Evolutionary conservation across 2,329 filamentous ascomycete genomes (phyloP).

Genomic region (Monascus ruber): DNA sequence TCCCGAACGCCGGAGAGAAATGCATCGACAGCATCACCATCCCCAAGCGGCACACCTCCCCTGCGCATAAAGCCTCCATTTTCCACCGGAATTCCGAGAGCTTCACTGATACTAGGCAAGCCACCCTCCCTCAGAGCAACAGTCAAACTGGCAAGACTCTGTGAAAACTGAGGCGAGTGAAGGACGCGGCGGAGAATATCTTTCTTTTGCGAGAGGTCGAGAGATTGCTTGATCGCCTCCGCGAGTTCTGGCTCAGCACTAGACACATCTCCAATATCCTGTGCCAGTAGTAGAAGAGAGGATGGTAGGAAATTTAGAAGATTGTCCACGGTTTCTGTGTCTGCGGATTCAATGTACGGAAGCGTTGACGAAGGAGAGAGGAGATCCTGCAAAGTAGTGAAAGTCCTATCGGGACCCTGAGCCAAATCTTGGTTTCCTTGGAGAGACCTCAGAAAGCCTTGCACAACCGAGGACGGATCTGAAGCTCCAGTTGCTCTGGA

Average conservation of each 20-base stretch:
- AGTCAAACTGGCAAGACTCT: slow-evolving; percentile 74
- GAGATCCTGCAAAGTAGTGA: slow-evolving; percentile 76
- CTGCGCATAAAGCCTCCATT: slow-evolving; percentile 74
- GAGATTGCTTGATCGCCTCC: slow-evolving; percentile 61
- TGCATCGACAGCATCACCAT: slow-evolving; percentile 76
- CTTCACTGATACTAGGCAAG: slow-evolving; percentile 78
- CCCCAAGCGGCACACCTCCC: slow-evolving; percentile 72
- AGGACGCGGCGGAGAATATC: slow-evolving; percentile 69
- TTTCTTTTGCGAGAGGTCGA: slow-evolving; percentile 68
- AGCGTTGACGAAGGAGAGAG: slow-evolving; percentile 68
- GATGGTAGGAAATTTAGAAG: slow-evolving; percentile 71
- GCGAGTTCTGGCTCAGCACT: slow-evolving; percentile 56
- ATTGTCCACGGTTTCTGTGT: slow-evolving; percentile 54
- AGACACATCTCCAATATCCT: slow-evolving; percentile 51
- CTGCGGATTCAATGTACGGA: slow-evolving; percentile 59
- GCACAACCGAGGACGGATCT: slow-evolving; percentile 68
- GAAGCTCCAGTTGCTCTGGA: slow-evolving; percentile 49
- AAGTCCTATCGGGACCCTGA: slow-evolving; percentile 50
- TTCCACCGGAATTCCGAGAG: slow-evolving; percentile 65
- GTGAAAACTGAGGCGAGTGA: slow-evolving; percentile 79
- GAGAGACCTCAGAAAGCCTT: slow-evolving; percentile 79
- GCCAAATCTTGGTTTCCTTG: slow-evolving; percentile 44
- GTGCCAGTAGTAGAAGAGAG: slow-evolving; percentile 62
- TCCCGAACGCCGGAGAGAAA: slow-evolving; percentile 85
- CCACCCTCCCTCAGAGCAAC: slow-evolving; percentile 84